Base-by-base conservation (phyloP, 495 filamentous ascomycete species). In the Penicillium cataractarum region DNA sequence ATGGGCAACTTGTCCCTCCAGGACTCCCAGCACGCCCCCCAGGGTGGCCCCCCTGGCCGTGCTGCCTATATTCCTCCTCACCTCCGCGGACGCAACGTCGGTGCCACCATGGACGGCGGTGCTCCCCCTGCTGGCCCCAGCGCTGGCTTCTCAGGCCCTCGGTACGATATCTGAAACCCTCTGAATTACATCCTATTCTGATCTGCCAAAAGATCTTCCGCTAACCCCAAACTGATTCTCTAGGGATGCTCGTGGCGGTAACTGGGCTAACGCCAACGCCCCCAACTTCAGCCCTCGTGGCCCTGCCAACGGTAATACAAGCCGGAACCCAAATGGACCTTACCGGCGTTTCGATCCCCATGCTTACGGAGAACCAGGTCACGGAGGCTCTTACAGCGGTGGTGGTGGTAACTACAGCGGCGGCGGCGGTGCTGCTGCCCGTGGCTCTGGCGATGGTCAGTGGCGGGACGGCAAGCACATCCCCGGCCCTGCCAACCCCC, bases 391-490 rank as follows among this genome's bases (percentile, higher is more conserved):
- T 60, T 75, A 75, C 66, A 79, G 82, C 48, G 82, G 87, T 57
- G 78, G 80, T 49, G 76, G 76, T 62, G 72, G 80, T 69, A 72
- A 68, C 57, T 69, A 69, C 63, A 78, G 82, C 48, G 80, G 85
- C 60, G 76, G 79, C 44, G 75, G 76, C 53, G 73, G 80, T 65
- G 79, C 76, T 58, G 70, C 67, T 65, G 67, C 71, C 64, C 87
- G 90, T 72, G 93, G 92, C 68, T 92, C 90, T 67, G 94, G 96
- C 68, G 95, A 98, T 73, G 95, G 95, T 63, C 88, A 90, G 78
- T 99, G 95, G 95, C 86, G 87, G 67, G 95, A 99, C 66, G 95
- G 95, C 74, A 97, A 98, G 82, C 95, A 99, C 77, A 82, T 96
- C 67, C 87, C 93, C 67, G 95, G 96, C 53, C 90, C 92, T 59